Base-by-base conservation (phyloP, 1,139 yeast species). In the Suhomyces panamericanus region DNA sequence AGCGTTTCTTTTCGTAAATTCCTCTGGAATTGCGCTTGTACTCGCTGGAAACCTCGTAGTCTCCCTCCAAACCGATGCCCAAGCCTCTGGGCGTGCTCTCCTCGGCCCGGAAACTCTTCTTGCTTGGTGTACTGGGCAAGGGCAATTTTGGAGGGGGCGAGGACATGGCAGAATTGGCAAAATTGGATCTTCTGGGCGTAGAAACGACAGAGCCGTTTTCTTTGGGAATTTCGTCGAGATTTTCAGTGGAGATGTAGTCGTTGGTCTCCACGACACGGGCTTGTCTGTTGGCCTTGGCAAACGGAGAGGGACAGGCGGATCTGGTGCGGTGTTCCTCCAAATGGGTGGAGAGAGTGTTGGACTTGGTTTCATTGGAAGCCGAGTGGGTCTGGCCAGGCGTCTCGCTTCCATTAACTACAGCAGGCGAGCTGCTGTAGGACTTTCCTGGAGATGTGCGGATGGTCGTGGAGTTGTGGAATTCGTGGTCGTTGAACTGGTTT, bases 211-310 rank as follows among this genome's bases (percentile, higher is more conserved):
- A 38, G 13, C 32, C 34, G 13, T 27, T 12, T 12, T 48, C 46
- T 16, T 46, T 58, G 12, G 43, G 31, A n/a, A 53, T 44, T 14
- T 47, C 56, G 26, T 59, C 62, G 17, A 58, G 49, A 30, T 45
- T 52, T 17, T 60, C 59, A 1, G 59, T 51, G 14, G 56, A 48
- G 11, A 54, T 50, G 35, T 55, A 63, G 38, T 70, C 76, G 45
- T 61, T 62, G 3, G 74, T 66, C 50, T 74, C 78, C 12, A 74
- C 70, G 4, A 74, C 78, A 36, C 78, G 61, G 2, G 78, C 78
- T 50, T 74, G 78, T 44, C 79, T 63, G 48, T 74, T 74, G 5
- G 67, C 73, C 50, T 60, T 67, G 1, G 78, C 79, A 58, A 68
- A 62, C 4, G 79, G 79, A 31, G 77, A 71, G 4, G 74, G 59